These are phyloP conservation scores for Diplodia sapinea DNA, from an alignment of 2,329 filamentous ascomycete species.

Conservation along the genomic window DNA sequence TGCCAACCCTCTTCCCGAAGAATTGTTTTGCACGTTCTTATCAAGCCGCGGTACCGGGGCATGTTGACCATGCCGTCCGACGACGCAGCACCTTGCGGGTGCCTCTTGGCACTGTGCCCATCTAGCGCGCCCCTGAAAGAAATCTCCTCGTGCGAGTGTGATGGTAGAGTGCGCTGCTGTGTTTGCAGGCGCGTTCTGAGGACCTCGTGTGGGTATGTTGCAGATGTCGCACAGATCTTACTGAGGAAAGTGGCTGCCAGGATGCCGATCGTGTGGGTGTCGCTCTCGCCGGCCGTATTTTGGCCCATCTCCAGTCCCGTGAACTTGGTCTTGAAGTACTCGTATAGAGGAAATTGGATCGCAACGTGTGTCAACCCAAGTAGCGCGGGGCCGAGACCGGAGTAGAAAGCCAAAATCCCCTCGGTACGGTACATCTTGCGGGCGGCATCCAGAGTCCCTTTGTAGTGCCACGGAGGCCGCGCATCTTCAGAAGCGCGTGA, in stretches of 20 bases:
- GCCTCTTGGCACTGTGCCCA: constrained; percentile 48
- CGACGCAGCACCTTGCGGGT: constrained; percentile 54
- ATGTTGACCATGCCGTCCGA: constrained; percentile 64
- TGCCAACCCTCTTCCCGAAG: constrained; percentile 91
- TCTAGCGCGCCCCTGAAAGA: constrained; percentile 50
- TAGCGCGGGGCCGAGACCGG: constrained; percentile 87
- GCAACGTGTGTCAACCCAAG: constrained; percentile 93
- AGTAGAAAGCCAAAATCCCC: constrained; percentile 90
- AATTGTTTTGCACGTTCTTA: constrained; percentile 83
- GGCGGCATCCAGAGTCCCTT: constrained; percentile 85
- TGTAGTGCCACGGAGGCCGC: constrained; percentile 87
- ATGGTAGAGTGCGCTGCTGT: constrained; percentile 71
- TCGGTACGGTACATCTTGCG: constrained; percentile 95
- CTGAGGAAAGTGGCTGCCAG: constrained; percentile 88
- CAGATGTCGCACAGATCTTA: constrained; percentile 91
- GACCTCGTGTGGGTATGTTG: constrained; percentile 97
- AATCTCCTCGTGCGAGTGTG: constrained; percentile 56
- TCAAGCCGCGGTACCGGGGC: constrained; percentile 73
- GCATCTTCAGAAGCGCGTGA: constrained; percentile 59
- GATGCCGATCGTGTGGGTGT: constrained; percentile 81
- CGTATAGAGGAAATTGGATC: constrained; percentile 95
- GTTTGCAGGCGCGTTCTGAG: constrained; percentile 93
- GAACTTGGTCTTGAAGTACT: constrained; percentile 88
- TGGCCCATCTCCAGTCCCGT: constrained; percentile 89
- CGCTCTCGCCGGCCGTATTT: constrained; percentile 60